These are phyloP conservation scores for Xylaria arbuscula DNA, from an alignment of 2,329 filamentous ascomycete species.

Conservation along the genomic window DNA sequence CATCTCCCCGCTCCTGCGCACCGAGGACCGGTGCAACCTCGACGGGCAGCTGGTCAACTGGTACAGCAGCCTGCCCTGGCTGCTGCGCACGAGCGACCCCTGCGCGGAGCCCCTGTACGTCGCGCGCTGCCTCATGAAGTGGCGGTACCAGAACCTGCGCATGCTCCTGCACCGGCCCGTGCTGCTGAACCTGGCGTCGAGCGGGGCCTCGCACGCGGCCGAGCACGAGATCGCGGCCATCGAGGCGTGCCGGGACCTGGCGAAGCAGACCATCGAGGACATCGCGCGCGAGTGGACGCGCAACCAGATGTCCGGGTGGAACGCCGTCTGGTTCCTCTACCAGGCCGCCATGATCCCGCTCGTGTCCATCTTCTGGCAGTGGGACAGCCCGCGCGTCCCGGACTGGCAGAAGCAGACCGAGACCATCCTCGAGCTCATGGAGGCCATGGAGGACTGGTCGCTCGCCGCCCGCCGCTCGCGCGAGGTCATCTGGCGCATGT, in stretches of 20 bases:
- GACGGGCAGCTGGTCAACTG: slow-evolving; percentile 77
- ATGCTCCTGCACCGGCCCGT: slow-evolving; percentile 80
- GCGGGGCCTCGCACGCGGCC: slow-evolving; percentile 61
- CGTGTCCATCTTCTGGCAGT: slow-evolving; percentile 78
- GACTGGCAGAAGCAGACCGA: slow-evolving; percentile 69
- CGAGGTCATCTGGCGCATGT: slow-evolving; percentile 72
- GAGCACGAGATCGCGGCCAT: slow-evolving; percentile 75
- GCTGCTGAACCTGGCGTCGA: slow-evolving; percentile 72
- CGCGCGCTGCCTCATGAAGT: slow-evolving; percentile 80
- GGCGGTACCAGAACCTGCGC: slow-evolving; percentile 82
- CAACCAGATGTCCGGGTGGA: slow-evolving; percentile 83
- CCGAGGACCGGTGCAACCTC: slow-evolving; percentile 72
- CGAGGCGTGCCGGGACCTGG: slow-evolving; percentile 74
- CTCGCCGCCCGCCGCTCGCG: slow-evolving; percentile 70
- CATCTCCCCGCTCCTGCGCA: slow-evolving; percentile 73
- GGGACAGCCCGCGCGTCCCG: slow-evolving; percentile 59
- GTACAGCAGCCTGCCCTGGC: slow-evolving; percentile 76
- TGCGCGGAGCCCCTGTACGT: slow-evolving; percentile 77
- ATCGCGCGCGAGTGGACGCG: slow-evolving; percentile 76
- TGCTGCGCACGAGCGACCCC: slow-evolving; percentile 71
- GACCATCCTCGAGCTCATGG: slow-evolving; percentile 68
- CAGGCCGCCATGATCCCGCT: slow-evolving; percentile 84
- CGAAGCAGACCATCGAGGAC: slow-evolving; percentile 76
- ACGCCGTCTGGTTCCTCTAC: slow-evolving; percentile 84
- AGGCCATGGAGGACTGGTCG: slow-evolving; percentile 73